Evolutionary conservation across 1,139 yeast species (phyloP).

Genomic region (Pichia sp.): DNA sequence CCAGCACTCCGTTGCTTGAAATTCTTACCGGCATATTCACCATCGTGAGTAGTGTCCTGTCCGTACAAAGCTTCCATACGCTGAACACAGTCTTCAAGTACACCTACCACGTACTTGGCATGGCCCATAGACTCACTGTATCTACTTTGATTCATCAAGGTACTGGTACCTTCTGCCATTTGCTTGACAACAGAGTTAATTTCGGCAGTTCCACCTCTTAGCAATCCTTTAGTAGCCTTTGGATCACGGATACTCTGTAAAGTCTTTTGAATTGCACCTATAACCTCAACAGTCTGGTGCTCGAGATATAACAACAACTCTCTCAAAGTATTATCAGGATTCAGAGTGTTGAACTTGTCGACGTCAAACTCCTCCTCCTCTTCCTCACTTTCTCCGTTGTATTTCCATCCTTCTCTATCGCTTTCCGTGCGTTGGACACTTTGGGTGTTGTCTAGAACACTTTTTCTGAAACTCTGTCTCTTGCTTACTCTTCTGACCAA

Average conservation of each 20-base stretch:
- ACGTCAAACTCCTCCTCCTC: slow-evolving; percentile 48
- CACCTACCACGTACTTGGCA: slow-evolving; percentile 85
- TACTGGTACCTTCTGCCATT: slow-evolving; percentile 87
- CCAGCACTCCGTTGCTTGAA: slow-evolving; percentile 93
- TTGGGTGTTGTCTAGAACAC: slow-evolving; percentile 2
- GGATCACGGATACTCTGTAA: slow-evolving; percentile 73
- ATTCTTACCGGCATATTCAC: slow-evolving; percentile 80
- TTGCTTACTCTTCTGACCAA: slow-evolving; percentile 17
- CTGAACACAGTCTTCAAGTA: slow-evolving; percentile 77
- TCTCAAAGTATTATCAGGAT: slow-evolving; percentile 83
- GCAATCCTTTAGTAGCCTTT: slow-evolving; percentile 69
- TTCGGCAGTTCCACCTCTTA: slow-evolving; percentile 67
- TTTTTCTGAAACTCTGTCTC: slow-evolving; percentile 10
- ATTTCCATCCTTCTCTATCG: slow-evolving; percentile 1
- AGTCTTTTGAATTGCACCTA: slow-evolving; percentile 80
- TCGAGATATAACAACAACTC: slow-evolving; percentile 84
- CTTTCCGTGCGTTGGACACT: slow-evolving; percentile 22
- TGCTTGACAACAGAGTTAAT: slow-evolving; percentile 74
- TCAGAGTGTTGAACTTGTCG: slow-evolving; percentile 72
- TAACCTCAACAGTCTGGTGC: slow-evolving; percentile 90
- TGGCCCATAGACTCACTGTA: slow-evolving; percentile 81
- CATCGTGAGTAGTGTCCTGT: slow-evolving; percentile 43
- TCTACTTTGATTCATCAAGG: slow-evolving; percentile 85
- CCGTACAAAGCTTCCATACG: slow-evolving; percentile 61
- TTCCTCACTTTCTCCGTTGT: slow-evolving; percentile 13